phyloP scores from a whole-genome alignment of 805 yeast genomes.

The Clavispora fructus region DNA sequence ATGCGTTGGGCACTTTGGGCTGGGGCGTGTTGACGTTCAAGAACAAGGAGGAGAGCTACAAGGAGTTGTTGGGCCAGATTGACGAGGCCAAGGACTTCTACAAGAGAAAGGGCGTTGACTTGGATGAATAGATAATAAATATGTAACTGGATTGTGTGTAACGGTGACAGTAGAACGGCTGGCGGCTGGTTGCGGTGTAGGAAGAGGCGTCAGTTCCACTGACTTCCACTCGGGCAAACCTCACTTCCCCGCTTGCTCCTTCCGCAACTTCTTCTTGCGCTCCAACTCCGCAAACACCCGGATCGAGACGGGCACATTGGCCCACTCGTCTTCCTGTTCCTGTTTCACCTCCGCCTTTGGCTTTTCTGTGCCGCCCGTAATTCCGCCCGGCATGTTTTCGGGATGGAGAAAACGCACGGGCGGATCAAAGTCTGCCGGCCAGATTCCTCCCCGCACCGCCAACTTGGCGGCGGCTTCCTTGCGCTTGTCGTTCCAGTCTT shows the following conservation, averaged over 20 bases:
- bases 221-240: too few relatives aligned
- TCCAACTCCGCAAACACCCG: slow-evolving; percentile 83
- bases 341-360: slow-evolving; percentile 8
- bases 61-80: slow-evolving; percentile 54
- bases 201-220: too few relatives aligned
- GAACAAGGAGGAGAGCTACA: slow-evolving; percentile 63
- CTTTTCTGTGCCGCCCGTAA: slow-evolving; percentile 17
- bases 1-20: slow-evolving; percentile 63
- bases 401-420: slow-evolving; percentile 27
- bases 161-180: too few relatives aligned
- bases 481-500: slow-evolving; percentile 68
- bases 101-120: slow-evolving; percentile 49
- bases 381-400: slow-evolving; percentile 34
- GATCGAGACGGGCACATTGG: slow-evolving; percentile 65
- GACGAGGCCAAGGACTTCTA: slow-evolving; percentile 59
- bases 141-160: neutral
- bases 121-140: slow-evolving; percentile 15
- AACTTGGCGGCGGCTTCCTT: slow-evolving; percentile 48
- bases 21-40: slow-evolving; percentile 65
- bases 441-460: slow-evolving; percentile 31
- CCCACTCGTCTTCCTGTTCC: slow-evolving; percentile 31
- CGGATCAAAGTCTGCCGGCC: slow-evolving; percentile 42
- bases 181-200: too few relatives aligned
- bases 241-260: neutral
- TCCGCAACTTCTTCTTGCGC: slow-evolving; percentile 48